A percentile compares a stretch with the other conserved stretches of the same genome.
These are phyloP conservation scores for Colletotrichum destructivum DNA, from an alignment of 2,329 filamentous ascomycete genomes.

Conservation along the genomic window DNA sequence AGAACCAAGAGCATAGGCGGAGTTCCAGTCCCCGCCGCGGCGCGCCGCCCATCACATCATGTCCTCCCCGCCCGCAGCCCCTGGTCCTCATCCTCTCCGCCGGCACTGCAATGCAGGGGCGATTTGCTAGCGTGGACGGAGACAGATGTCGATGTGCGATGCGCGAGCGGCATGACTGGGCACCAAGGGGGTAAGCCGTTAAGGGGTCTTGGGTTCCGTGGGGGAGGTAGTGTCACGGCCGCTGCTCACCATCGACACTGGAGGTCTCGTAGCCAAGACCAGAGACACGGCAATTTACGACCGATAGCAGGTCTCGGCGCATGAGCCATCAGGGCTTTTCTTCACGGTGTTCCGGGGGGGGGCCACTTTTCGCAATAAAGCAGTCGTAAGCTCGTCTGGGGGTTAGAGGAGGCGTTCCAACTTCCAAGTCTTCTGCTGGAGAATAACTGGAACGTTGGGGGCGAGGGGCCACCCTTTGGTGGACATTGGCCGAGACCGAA, in stretches of 20 bases:
- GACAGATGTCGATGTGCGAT: conserved; percentile 2
- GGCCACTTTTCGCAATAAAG: conserved; percentile 23
- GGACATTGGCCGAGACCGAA: conserved; percentile 10
- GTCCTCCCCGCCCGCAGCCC: conserved; percentile 15
- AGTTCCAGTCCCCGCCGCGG: conserved; percentile 21
- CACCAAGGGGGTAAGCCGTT: background rate
- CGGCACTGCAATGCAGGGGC: conserved; percentile 1
- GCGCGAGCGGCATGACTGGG: background rate
- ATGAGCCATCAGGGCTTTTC: conserved; percentile 14
- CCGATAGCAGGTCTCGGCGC: conserved; percentile 39
- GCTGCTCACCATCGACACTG: background rate
- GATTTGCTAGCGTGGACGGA: background rate
- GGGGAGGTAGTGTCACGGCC: conserved; percentile 24
- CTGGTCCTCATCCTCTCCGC: conserved; percentile 17
- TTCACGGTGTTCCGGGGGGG: background rate
- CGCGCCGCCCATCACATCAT: conserved; percentile 21
- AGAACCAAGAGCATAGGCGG: background rate
- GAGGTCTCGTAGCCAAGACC: too few relatives aligned
- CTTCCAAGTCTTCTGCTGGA: conserved; percentile 7
- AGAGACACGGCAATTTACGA: conserved; percentile 20
- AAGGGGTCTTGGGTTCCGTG: too few relatives aligned
- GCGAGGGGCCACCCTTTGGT: background rate
- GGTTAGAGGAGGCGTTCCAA: background rate
- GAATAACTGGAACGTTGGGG: background rate
- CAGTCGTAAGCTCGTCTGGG: conserved; percentile 29